Base-by-base conservation (phyloP, 73 alveolate species). In the Paramecium caudatum region DNA sequence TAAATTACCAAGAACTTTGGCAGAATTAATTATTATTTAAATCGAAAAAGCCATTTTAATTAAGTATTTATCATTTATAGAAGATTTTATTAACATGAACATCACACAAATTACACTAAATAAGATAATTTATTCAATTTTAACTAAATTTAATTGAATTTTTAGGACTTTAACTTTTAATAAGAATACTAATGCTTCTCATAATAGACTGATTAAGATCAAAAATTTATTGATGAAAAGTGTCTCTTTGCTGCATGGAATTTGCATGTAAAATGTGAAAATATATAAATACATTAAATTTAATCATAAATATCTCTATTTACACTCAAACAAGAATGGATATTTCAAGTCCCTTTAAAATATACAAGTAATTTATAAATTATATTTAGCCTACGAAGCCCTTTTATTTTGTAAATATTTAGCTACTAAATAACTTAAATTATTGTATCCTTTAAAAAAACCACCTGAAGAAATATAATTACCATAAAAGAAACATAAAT, bases 11-110 rank as follows among this genome's bases (percentile, higher is more conserved):
- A 10, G 68, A 27, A 74, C 62, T 47, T 41, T 74, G 7, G 25
- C 65, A 19, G 88, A 74, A 45, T 30, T 36, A 10, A 36, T 74
- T n/a, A 68, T 74, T 17, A 10, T 39, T 6, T 37, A 74, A 74
- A 39, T 74, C 5, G 88, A 74, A 45, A 39, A 74, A 68, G 88
- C 88, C 12, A 45, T 74, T 16, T 74, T 37, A 39, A 33, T 65
- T 3, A 65, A 33, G 83, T 65, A 65, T 30, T 25, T 65, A 5
- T 30, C 34, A 49, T 65, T 32, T 25, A 65, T 65, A 65, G 48
- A 33, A 65, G 83, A 39, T 74, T 74, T 46, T 37, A 74, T 36
- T 41, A 30, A 37, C 21, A 41, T 37, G 68, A 68, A 34, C 61
- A 68, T 5, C 17, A 68, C 25, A 17, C 34, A 15, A 37, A 3